Percentiles rank a stretch among this genome's conserved stretches.
These are phyloP conservation scores for Beauveria asiatica DNA, from an alignment of 2,329 filamentous ascomycete species.

Conservation along the genomic window DNA sequence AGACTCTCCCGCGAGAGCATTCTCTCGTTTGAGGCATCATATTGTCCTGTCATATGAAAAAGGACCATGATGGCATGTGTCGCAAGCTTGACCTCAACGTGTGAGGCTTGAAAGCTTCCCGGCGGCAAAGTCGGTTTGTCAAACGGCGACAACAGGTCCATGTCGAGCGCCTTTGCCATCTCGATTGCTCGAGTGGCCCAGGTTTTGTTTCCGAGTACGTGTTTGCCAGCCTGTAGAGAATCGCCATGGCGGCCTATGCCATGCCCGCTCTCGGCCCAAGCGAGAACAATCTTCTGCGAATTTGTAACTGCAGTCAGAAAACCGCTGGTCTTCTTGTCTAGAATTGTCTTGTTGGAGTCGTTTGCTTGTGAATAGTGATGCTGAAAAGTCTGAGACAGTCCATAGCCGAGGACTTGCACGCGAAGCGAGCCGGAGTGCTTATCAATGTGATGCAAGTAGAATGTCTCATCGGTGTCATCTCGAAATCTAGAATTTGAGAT, in stretches of 20 bases:
- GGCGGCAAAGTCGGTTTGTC: slow-evolving; percentile 15
- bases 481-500: not conserved
- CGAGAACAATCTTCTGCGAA: not conserved
- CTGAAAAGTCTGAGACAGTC: not conserved
- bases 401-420: not conserved
- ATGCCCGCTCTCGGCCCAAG: slow-evolving; percentile 17
- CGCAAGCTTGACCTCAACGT: slow-evolving; percentile 33
- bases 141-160: slow-evolving; percentile 22
- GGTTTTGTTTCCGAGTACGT: slow-evolving; percentile 21
- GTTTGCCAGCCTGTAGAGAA: slow-evolving; percentile 17
- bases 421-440: not conserved
- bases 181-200: slow-evolving; percentile 25
- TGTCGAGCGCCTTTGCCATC: slow-evolving; percentile 21
- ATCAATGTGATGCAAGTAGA: not conserved
- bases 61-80: slow-evolving; percentile 23
- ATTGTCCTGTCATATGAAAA: slow-evolving; percentile 11
- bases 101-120: slow-evolving; percentile 23
- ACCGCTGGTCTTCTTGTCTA: not conserved
- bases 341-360: not conserved
- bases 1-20: slow-evolving; percentile 18
- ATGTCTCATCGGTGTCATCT: not conserved
- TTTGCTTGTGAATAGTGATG: not conserved
- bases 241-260: slow-evolving; percentile 22
- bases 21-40: not conserved
- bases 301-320: not conserved